Evolutionary conservation across 352 stramenopile species (phyloP).

Genomic region (Phytopythium mirpurense): DNA sequence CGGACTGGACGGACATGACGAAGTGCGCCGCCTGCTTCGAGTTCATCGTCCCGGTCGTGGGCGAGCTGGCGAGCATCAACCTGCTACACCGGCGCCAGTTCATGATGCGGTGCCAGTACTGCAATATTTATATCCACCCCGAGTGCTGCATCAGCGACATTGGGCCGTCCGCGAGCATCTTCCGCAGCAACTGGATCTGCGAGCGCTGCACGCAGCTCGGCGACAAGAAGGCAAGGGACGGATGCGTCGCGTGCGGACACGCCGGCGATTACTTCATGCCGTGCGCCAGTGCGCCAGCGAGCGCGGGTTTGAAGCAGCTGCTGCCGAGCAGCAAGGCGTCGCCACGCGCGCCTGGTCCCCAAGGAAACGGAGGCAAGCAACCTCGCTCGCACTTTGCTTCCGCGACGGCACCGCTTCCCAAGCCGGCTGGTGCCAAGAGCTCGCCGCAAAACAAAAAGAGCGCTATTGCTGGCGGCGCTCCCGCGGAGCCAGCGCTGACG

Average conservation of each 20-base stretch:
- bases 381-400: neutral
- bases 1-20: constrained; percentile 64
- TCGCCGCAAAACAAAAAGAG: neutral
- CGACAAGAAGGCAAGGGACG: constrained; percentile 14
- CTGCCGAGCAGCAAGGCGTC: neutral
- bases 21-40: constrained; percentile 78
- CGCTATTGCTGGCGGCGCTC: neutral
- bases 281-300: constrained; percentile 24
- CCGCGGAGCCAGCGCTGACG: neutral
- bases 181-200: constrained; percentile 83
- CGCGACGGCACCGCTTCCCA: neutral
- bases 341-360: neutral
- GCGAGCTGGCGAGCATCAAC: constrained; percentile 34
- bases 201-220: constrained; percentile 62
- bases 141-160: constrained; percentile 79
- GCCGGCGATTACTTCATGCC: constrained; percentile 80
- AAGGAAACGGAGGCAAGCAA: neutral
- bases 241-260: constrained; percentile 63
- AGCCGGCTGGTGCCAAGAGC: neutral
- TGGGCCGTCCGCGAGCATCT: constrained; percentile 42
- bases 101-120: constrained; percentile 84
- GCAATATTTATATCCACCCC: constrained; percentile 76
- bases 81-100: constrained; percentile 70
- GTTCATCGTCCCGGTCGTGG: constrained; percentile 46
- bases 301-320: neutral